phyloP scores from a whole-genome alignment of 176 grass and related monocot species.

The Triticum urartu region DNA sequence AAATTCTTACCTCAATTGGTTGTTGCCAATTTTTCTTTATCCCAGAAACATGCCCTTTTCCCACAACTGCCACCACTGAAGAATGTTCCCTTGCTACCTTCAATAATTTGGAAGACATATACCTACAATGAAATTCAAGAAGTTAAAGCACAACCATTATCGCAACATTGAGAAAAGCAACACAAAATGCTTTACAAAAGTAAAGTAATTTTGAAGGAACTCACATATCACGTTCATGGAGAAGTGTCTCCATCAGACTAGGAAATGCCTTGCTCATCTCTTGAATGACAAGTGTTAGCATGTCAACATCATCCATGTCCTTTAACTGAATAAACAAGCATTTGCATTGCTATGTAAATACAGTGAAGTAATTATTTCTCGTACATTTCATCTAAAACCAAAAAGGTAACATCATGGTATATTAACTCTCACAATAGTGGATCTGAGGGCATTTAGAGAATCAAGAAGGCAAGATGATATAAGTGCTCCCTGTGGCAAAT shows the following conservation, averaged over 20 bases:
- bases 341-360: background rate
- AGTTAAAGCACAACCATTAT: background rate
- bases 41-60: conserved; percentile 88
- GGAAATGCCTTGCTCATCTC: conserved; percentile 96
- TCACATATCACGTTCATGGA: conserved; percentile 89
- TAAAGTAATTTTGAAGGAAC: conserved; percentile 27
- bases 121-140: conserved; percentile 48
- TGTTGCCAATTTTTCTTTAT: conserved; percentile 92
- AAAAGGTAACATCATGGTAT: background rate
- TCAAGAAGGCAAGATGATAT: background rate
- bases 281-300: conserved; percentile 90
- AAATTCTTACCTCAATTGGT: conserved; percentile 62
- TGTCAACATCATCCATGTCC: conserved; percentile 94
- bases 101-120: conserved; percentile 79
- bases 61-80: conserved; percentile 91
- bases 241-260: conserved; percentile 82
- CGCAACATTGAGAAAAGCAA: background rate
- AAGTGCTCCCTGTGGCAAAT: conserved; percentile 12
- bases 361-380: background rate
- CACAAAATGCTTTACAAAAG: background rate
- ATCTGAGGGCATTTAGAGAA: background rate
- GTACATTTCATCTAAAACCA: background rate
- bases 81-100: conserved; percentile 75
- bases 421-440: background rate
- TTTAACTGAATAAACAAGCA: conserved; percentile 64